A percentile compares a stretch with the other conserved stretches of the same genome.
Evolutionary conservation across 495 filamentous ascomycete genomes (phyloP).

Genomic region (Talaromyces wortmannii): DNA sequence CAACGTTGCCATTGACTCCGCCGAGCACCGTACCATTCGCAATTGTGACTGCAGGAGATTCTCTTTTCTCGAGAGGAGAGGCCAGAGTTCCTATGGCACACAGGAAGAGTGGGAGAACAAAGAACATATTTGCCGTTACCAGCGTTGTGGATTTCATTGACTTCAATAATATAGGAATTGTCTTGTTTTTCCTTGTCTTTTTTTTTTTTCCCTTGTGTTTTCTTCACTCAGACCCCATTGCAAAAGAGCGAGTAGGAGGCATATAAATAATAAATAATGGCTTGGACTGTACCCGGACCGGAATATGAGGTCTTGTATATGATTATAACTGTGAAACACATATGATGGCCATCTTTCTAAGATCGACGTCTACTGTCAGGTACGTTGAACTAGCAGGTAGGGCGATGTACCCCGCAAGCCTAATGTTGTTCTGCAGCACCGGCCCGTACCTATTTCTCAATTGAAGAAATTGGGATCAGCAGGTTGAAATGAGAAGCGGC

Average conservation of each 20-base stretch:
- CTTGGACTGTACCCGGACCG: not conserved
- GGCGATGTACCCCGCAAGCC: too few relatives aligned
- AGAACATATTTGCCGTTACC: not conserved
- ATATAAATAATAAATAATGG: not conserved
- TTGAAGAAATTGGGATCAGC: not conserved
- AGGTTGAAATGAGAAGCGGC: not conserved
- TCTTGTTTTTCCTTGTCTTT: not conserved
- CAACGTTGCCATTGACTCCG: slow-evolving; percentile 19
- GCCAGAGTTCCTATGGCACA: slow-evolving; percentile 5
- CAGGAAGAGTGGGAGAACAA: not conserved
- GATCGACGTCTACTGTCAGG: not conserved
- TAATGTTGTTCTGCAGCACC: not conserved
- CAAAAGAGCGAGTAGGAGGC: not conserved
- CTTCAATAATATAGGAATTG: not conserved
- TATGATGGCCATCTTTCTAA: not conserved
- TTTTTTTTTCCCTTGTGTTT: too few relatives aligned
- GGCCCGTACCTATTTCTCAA: not conserved
- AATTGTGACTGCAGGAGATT: not conserved
- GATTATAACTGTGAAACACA: not conserved
- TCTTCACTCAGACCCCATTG: not conserved
- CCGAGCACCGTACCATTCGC: not conserved
- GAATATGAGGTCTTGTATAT: not conserved
- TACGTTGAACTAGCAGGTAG: not conserved
- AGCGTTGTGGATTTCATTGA: not conserved
- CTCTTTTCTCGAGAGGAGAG: not conserved